Evolutionary conservation across 352 stramenopile species (phyloP).

Genomic region (Phytophthora uliginosa): DNA sequence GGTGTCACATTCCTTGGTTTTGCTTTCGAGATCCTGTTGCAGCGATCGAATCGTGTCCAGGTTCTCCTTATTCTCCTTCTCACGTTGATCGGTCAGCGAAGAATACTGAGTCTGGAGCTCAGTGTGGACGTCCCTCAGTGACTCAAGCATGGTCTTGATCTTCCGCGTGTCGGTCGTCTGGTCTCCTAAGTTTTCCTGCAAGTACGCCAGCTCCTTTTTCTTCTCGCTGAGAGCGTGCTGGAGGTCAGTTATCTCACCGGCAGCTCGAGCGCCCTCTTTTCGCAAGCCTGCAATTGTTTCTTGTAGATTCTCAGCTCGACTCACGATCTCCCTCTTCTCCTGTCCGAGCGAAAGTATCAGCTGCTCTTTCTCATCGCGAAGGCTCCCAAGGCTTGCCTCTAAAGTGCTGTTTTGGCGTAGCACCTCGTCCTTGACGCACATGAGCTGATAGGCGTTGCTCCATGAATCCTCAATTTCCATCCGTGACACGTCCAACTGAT

Average conservation of each 20-base stretch:
- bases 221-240: slow-evolving; percentile 35
- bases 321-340: slow-evolving; percentile 34
- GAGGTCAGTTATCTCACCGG: slow-evolving; percentile 25
- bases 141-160: slow-evolving; percentile 24
- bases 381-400: slow-evolving; percentile 9
- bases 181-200: slow-evolving; percentile 35
- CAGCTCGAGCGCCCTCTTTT: slow-evolving; percentile 24
- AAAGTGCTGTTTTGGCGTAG: slow-evolving; percentile 6
- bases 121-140: slow-evolving; percentile 7
- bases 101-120: slow-evolving; percentile 23
- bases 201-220: slow-evolving; percentile 35
- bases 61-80: slow-evolving; percentile 22
- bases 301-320: slow-evolving; percentile 30
- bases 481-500: slow-evolving; percentile 13
- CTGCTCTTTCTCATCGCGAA: slow-evolving; percentile 33
- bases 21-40: slow-evolving; percentile 21
- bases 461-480: slow-evolving; percentile 28
- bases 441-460: slow-evolving; percentile 9
- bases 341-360: slow-evolving; percentile 29
- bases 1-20: slow-evolving; percentile 18
- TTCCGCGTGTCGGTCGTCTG: slow-evolving; percentile 30
- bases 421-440: slow-evolving; percentile 12
- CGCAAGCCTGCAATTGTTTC: slow-evolving; percentile 32
- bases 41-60: slow-evolving; percentile 11
- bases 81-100: slow-evolving; percentile 13